Base-by-base conservation (phyloP, 345 rosid species). In the Ricinus communis region DNA sequence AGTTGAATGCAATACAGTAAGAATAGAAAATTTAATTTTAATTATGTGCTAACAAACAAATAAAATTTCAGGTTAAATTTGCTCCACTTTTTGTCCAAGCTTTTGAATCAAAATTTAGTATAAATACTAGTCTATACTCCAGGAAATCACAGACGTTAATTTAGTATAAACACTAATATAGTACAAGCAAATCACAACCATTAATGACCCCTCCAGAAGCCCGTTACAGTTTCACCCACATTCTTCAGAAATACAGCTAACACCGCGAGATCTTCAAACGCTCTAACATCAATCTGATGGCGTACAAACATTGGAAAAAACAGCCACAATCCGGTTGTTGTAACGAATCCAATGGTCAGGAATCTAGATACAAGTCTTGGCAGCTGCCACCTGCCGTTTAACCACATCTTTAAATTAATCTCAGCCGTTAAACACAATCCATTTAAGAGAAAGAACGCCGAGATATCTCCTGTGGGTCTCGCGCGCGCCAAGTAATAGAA, bases 401-500 rank as follows among this genome's bases (percentile, higher is more conserved):
- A 28, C 21, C 33, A 71, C 68, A 74, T 74, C 71, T 81, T 81
- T 1, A 65, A 7, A 19, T 36, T 65, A 41, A 80, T 64, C 77
- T 80, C 83, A 1, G 3, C 72, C 56, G 57, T 58, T 46, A 80
- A 25, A 64, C 76, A 71, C n/a, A 57, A 4, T 16, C 96, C 89
- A 33, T 91, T 83, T 12, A 88, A 41, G 31, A 89, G 61, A 12
- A 91, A 91, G 75, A 86, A 89, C 78, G 74, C 69, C 46, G 80
- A 71, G 52, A 89, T 19, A 47, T 78, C 87, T 89, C 91, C 73
- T 0, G 81, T 77, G 41, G 90, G 93, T 10, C 11, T 65, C 74
- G 75, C 21, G n/a, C 86, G 78, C 55, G 84, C 84, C 67, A 84
- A 18, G 75, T 87, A 86, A 60, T 68, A 91, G 76, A 89, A 87